Evolutionary conservation across 2,329 filamentous ascomycete genomes (phyloP), one percentile per base, ranked within the genome.

Genomic region (Metarhizium rileyi): DNA sequence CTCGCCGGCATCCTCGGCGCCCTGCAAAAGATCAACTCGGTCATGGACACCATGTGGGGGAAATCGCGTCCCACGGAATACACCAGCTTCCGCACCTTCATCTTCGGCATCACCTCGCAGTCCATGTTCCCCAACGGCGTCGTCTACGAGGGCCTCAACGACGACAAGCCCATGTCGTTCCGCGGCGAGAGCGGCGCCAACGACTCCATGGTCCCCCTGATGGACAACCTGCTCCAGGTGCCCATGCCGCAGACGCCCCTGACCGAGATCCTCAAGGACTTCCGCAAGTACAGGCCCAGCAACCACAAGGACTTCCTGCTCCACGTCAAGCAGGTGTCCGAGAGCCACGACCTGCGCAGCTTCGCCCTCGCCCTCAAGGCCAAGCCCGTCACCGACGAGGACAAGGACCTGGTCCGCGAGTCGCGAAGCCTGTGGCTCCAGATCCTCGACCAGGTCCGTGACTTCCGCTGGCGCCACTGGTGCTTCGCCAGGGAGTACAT

Each of bases 111-210:
- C 68, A 94, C 89, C 1, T 86, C 81, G 44, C 90, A 96, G 69
- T 84, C 82, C 60, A 95, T 96, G 90, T 96, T 96, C 68, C 90
- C 90, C 8, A 74, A 90, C 55, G 91, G 91, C 8, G 91, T 96
- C 7, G 70, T 95, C 44, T 96, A 96, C 65, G 86, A 94, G 64
- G 90, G 89, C 8, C 79, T 91, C 53, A 84, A 84, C 56, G 81
- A 85, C 52, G 67, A 68, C 52, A 65, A 86, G 63, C 85, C 87
- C 4, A 71, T 89, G 65, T 84, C 78, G 50, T 96, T 96, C 78
- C 84, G 91, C 28, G 91, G 91, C 57, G 91, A 96, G 71, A 90
- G 84, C 46, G 91, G 91, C 41, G 91, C 91, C 57, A 96, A 96
- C 64, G 91, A 97, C 71, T 87, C 84, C 70, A 96, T 97, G 76